Base-by-base conservation (phyloP, 2,329 filamentous ascomycete genomes). In the Curvularia verruculosa region DNA sequence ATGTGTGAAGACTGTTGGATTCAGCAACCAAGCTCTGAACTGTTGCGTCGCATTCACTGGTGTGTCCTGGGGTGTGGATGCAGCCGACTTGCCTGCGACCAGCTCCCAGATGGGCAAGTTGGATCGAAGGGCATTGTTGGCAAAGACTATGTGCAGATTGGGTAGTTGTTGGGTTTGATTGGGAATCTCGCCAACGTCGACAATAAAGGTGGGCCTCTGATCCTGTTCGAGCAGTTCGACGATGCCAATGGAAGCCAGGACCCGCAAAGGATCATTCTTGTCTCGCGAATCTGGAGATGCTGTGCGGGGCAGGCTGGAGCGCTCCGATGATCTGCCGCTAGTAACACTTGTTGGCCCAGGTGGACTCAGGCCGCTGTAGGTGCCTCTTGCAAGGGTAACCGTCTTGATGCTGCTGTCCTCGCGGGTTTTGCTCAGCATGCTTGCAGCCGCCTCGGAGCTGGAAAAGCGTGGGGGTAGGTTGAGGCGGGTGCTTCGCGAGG, bases 201-300 rank as follows among this genome's bases (percentile, higher is more conserved):
- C 80, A 40, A 94, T 83, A 66, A 94, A 91, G 0, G 89, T 90
- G 2, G 90, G 91, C 45, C 91, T 81, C 48, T 89, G 85, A 71
- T 95, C 91, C 63, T 89, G 85, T 69, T 94, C 90, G 39, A 95
- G 75, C 37, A 94, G 78, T 72, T 94, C 91, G 19, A 88, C 77
- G 9, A 91, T 82, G 23, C 89, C 87, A 49, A 92, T 81, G 24
- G 84, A 83, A 40, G 85, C 84, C 4, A 93, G 79, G 49, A 86
- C 78, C 49, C 86, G 82, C 43, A 85, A 61, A 5, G 81, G 80
- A 1, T 84, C 80, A 1, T 79, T 74, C 52, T 80, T 76, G 5
- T 78, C 75, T 59, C 79, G 71, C 59, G 79, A 74, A 54, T 87
- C 86, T 8, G 85, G 82, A 50, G 83, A 87, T 41, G 78, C 71